Evolutionary conservation across 257 asterid species (phyloP).

Genomic region (Datura wrightii): DNA sequence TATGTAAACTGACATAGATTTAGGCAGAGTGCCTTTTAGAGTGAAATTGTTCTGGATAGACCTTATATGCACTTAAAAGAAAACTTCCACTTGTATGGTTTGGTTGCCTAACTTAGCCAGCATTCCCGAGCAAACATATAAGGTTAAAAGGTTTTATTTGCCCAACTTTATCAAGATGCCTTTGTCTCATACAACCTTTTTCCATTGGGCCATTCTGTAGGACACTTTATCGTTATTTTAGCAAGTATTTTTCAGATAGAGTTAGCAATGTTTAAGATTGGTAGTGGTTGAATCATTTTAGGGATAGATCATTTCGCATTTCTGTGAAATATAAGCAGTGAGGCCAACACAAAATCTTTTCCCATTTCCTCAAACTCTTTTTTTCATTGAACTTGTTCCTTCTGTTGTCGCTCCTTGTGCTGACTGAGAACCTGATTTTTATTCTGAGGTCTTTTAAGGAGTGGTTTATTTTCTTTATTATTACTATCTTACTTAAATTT

Average conservation of each 20-base stretch:
- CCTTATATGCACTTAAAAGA: conserved; percentile 18
- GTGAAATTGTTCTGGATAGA: conserved; percentile 5
- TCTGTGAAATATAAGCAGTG: conserved; percentile 18
- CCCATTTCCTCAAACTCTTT: neutral
- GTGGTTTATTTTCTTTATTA: conserved; percentile 29
- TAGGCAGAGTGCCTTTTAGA: neutral
- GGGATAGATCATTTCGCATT: neutral
- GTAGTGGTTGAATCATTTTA: conserved; percentile 13
- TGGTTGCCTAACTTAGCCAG: neutral
- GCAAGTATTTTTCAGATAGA: conserved; percentile 16
- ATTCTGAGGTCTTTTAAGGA: neutral
- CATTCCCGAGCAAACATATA: neutral
- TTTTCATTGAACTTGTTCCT: neutral
- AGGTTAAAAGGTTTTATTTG: conserved; percentile 3
- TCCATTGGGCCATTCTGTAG: neutral
- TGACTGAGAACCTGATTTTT: neutral
- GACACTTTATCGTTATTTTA: neutral
- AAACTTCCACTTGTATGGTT: conserved; percentile 10
- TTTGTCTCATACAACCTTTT: conserved; percentile 2
- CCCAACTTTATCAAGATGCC: neutral
- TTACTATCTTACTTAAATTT: conserved; percentile 27
- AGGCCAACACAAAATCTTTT: conserved; percentile 9
- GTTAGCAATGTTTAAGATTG: neutral
- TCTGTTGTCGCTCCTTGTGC: conserved; percentile 1
- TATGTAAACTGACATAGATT: neutral